phyloP scores from a whole-genome alignment of 148 eudicot species.

The Linanthus parryae region DNA sequence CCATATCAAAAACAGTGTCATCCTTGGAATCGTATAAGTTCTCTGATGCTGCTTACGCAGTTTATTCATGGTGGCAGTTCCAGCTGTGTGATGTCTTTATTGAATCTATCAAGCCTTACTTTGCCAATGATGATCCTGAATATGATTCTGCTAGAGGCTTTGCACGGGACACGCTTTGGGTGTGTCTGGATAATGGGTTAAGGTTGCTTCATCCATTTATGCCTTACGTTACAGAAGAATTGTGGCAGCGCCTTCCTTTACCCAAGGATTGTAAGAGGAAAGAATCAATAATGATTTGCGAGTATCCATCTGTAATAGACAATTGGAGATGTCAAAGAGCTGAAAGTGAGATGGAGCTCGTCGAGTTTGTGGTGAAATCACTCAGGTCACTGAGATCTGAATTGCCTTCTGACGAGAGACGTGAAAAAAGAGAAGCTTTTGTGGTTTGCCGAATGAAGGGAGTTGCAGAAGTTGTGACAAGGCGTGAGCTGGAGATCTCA shows the following conservation, averaged over 20 bases:
- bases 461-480: conserved; percentile 25
- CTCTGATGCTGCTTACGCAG: conserved; percentile 81
- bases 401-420: conserved; percentile 77
- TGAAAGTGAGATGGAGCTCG: conserved; percentile 68
- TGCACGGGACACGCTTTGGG: conserved; percentile 79
- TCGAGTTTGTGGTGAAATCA: conserved; percentile 62
- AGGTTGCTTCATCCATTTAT: conserved; percentile 89
- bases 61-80: conserved; percentile 94
- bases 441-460: conserved; percentile 58
- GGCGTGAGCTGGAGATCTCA: conserved; percentile 57
- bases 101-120: conserved; percentile 84
- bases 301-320: conserved; percentile 64
- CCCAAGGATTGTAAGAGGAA: conserved; percentile 43
- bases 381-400: conserved; percentile 71
- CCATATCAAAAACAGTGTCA: conserved; percentile 53
- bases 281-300: conserved; percentile 70
- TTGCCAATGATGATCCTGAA: conserved; percentile 39
- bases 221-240: conserved; percentile 93
- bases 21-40: conserved; percentile 78
- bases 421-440: conserved; percentile 69
- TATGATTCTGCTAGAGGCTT: conserved; percentile 40
- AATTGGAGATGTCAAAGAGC: conserved; percentile 67
- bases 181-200: conserved; percentile 84
- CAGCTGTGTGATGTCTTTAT: conserved; percentile 88
- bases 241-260: conserved; percentile 98